A percentile compares a stretch with the other conserved stretches of the same genome.
These are phyloP conservation scores for Debaryomycetaceae sp. DNA, from an alignment of 1,139 yeast species.

Conservation along the genomic window DNA sequence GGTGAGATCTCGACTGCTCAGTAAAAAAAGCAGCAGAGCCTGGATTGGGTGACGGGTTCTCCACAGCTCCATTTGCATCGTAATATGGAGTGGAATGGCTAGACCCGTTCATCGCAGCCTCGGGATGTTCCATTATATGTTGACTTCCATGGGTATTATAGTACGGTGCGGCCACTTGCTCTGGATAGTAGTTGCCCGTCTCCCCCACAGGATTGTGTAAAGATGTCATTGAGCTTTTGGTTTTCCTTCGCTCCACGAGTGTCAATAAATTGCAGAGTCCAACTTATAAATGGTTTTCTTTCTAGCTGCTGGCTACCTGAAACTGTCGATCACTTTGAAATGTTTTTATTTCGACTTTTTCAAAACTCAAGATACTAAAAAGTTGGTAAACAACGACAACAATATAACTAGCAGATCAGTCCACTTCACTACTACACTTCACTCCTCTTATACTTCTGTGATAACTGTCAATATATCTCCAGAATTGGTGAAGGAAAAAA, in stretches of 20 bases:
- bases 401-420: background rate
- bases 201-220: slow-evolving; percentile 31
- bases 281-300: too few relatives aligned
- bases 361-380: background rate
- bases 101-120: slow-evolving; percentile 3
- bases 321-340: background rate
- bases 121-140: slow-evolving; percentile 6
- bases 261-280: too few relatives aligned
- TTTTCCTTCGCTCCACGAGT: too few relatives aligned
- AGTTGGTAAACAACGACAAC: background rate
- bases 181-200: slow-evolving; percentile 25
- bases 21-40: slow-evolving; percentile 1
- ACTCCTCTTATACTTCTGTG: background rate
- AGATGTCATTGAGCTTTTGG: slow-evolving; percentile 23
- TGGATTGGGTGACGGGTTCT: slow-evolving; percentile 4
- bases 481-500: background rate
- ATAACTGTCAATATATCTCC: background rate
- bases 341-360: background rate
- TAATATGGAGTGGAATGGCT: slow-evolving; percentile 7
- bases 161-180: slow-evolving; percentile 19
- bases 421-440: background rate
- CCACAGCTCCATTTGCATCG: slow-evolving; percentile 3
- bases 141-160: slow-evolving; percentile 16
- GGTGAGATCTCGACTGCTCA: slow-evolving; percentile 1
- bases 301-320: background rate